Base-by-base conservation (phyloP, 768 basidiomycete species). In the Phlegmacium glaucopus region DNA sequence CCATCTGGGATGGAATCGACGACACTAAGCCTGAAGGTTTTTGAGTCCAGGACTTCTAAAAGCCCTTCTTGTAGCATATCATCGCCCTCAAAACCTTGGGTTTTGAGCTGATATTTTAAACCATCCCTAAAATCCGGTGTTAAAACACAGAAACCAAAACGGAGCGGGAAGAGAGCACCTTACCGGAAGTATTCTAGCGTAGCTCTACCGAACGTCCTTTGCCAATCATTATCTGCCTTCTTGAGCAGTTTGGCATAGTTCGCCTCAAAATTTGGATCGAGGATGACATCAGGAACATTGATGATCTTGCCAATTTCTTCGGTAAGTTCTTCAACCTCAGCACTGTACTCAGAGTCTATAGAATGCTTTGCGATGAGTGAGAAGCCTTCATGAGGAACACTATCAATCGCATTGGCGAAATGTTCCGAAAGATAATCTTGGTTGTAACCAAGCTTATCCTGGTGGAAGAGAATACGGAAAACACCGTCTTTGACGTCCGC, bases 31-130 rank as follows among this genome's bases (percentile, higher is more conserved):
- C 62, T 64, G 61, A 72, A 65, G 0, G 63, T 71, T 54, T 70
- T 71, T 16, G 60, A 59, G n/a, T 63, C 47, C 25, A 70, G 52
- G 6, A 53, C 49, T 44, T 74, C 69, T 18, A 57, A 60, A 32
- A 74, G 58, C 10, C 71, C 70, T 56, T 74, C 71, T 50, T 71
- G 70, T 30, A 72, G 55, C 66, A 74, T 65, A 0, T 69, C 66
- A 39, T 72, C 71, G 7, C 53, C 61, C 42, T 65, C 58, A 56
- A 72, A 72, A 17, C 67, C 69, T 36, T 69, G 61, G n/a, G 40
- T 35, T 29, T 59, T 58, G 26, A 72, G 52, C 50, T 67, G 63
- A 32, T 47, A 52, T 49, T 64, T 61, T 29, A 72, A 39, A 2
- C 68, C 68, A 41, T 66, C 60, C 47, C 61, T 65, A 34, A 29